Conservation (phyloP, 2,329 filamentous ascomycete genomes). For the Colletotrichum falcatum region DNA sequence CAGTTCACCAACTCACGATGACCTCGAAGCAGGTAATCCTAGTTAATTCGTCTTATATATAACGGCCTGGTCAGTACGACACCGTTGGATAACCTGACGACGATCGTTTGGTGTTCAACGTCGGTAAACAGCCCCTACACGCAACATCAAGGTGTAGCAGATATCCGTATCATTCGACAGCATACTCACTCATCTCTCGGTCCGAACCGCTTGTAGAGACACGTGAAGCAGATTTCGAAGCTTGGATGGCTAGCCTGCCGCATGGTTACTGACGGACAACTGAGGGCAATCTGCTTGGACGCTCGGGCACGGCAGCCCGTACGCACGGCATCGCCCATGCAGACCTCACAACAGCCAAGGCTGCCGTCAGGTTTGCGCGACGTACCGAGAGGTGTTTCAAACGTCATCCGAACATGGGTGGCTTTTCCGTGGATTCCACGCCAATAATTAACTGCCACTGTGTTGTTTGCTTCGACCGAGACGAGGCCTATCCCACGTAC, state of each 20-base stretch:
- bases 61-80: too few species aligned
- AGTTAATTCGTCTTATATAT: too few species aligned
- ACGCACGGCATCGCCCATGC: not conserved
- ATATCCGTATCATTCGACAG: not conserved
- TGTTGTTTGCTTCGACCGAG: conserved; percentile 14
- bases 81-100: not conserved
- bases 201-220: not conserved
- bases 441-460: not conserved
- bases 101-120: not conserved
- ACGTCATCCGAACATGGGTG: conserved; percentile 34
- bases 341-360: not conserved
- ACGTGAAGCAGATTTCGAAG: not conserved
- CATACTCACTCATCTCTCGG: not conserved
- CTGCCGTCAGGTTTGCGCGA: not conserved
- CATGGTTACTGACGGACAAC: not conserved
- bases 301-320: not conserved
- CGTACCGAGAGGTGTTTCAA: conserved; percentile 10
- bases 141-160: not conserved
- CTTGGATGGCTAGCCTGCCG: not conserved
- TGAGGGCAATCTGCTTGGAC: not conserved
- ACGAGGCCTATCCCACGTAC: not conserved
- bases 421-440: not conserved
- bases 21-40: not conserved
- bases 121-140: not conserved
- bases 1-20: not conserved